Evolutionary conservation across 1,284 basidiomycete genomes (phyloP), one percentile per base, ranked within the genome.

Genomic region (Ustilago trichophora): DNA sequence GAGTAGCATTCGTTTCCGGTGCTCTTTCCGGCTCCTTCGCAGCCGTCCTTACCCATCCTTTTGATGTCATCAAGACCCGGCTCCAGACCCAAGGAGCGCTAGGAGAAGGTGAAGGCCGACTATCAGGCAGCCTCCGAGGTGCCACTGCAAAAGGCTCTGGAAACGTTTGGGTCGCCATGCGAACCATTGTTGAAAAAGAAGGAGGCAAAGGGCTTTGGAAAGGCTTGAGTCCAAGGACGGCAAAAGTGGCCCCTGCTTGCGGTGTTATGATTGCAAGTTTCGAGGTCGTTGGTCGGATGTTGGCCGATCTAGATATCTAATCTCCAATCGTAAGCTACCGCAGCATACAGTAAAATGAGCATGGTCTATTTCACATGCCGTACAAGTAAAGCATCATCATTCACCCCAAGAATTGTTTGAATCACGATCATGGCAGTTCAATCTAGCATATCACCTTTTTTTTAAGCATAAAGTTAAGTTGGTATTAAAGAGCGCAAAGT

Each of bases 231-330:
- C 95, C 96, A 27, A 87, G 95, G 27, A 88, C 95, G 47, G 92
- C 89, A 25, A 98, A 98, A 83, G 93, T 98, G 67, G 95, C 93
- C 4, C 96, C 96, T n/a, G 94, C 96, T 22, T 98, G 96, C 83
- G 95, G 95, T 25, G 90, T 95, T 66, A 94, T 95, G 93, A 97
- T 98, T 81, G 89, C 90, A 51, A 93, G 90, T 78, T 98, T 91
- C 80, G 94, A 98, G 87, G 92, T 84, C 19, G 84, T 85, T 3
- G 76, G 77, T 2, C 50, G 72, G 4, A 36, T 35, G 6, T 38
- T 73, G 16, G 70, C 66, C 8, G 70, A 70, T 52, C 19, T 69
- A 16, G 59, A 69, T 11, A 26, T 66, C 32, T 60, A 32, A 29
- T n/a, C n/a, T n/a, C n/a, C n/a, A n/a, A n/a, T n/a, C n/a, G n/a